Percentiles rank a stretch among this genome's conserved stretches.
Evolutionary conservation across 805 yeast genomes (phyloP).

Genomic region (Yarrowia keelungensis): DNA sequence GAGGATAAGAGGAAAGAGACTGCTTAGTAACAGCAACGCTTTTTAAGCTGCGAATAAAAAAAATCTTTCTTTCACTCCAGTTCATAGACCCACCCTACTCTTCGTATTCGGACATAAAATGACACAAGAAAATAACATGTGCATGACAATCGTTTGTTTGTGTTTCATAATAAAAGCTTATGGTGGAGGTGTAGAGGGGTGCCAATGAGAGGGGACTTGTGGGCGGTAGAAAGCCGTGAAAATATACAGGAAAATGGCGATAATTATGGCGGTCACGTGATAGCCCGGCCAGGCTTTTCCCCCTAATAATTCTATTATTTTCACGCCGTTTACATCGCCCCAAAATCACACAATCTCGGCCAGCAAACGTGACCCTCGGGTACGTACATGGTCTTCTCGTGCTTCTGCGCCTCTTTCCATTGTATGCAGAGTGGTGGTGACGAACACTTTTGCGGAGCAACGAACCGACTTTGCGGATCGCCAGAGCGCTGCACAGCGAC

Average conservation of each 20-base stretch:
- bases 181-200: not conserved
- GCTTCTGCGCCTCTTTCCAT: constrained; percentile 23
- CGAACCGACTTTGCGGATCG: not conserved
- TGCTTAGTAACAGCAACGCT: too few species aligned
- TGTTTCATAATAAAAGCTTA: constrained; percentile 19
- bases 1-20: too few species aligned
- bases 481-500: not conserved
- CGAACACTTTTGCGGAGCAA: constrained; percentile 1
- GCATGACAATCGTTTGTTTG: constrained; percentile 35
- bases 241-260: not conserved
- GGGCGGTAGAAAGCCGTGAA: too few species aligned
- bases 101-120: constrained; percentile 9
- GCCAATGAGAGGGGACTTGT: not conserved
- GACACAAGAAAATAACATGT: constrained; percentile 13
- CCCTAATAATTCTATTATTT: not conserved
- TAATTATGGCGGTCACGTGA: not conserved
- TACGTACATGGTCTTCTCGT: constrained; percentile 14
- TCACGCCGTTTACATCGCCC: not conserved
- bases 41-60: too few species aligned
- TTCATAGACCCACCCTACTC: not conserved
- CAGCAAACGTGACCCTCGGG: constrained; percentile 20
- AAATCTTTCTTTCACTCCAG: not conserved
- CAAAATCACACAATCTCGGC: not conserved
- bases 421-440: not conserved
- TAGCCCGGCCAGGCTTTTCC: not conserved